Evolutionary conservation across 495 filamentous ascomycete species (phyloP).

Genomic region (Neohortaea acidophila): DNA sequence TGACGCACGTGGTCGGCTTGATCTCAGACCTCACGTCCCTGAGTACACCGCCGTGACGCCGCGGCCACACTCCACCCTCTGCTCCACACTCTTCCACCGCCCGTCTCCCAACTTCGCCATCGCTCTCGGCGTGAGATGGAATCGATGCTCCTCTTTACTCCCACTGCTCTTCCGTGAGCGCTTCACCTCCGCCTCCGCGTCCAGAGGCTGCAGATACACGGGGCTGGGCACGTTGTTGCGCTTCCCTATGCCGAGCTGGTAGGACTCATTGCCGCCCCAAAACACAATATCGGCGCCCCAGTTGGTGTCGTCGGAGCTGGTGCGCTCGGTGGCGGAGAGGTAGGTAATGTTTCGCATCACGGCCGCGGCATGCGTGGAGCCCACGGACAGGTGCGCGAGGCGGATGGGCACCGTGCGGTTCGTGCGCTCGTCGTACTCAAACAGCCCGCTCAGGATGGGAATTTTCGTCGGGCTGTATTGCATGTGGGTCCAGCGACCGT

Average conservation of each 20-base stretch:
- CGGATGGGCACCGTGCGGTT: slow-evolving; percentile 61
- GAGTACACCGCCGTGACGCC: slow-evolving; percentile 72
- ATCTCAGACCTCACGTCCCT: background rate
- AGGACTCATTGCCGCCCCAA: slow-evolving; percentile 91
- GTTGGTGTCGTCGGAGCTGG: slow-evolving; percentile 47
- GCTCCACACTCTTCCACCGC: slow-evolving; percentile 59
- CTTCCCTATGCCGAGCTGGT: slow-evolving; percentile 83
- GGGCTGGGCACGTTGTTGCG: slow-evolving; percentile 62
- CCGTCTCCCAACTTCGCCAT: slow-evolving; percentile 48
- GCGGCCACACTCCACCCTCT: slow-evolving; percentile 76
- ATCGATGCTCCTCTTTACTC: slow-evolving; percentile 49
- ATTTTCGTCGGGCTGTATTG: slow-evolving; percentile 68
- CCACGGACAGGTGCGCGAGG: slow-evolving; percentile 51
- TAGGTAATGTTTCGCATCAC: slow-evolving; percentile 65
- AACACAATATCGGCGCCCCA: slow-evolving; percentile 76
- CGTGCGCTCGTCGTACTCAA: slow-evolving; percentile 65
- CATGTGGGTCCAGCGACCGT: slow-evolving; percentile 77
- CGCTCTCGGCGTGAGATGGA: slow-evolving; percentile 71
- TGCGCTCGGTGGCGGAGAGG: slow-evolving; percentile 35
- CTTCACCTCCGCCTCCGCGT: slow-evolving; percentile 35
- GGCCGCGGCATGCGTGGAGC: slow-evolving; percentile 63
- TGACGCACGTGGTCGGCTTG: no score
- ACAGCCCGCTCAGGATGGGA: slow-evolving; percentile 64
- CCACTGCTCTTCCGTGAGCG: slow-evolving; percentile 24
- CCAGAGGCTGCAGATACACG: slow-evolving; percentile 61